Conservation (phyloP, 176 grass and related monocot species). For the Avena sativa region DNA sequence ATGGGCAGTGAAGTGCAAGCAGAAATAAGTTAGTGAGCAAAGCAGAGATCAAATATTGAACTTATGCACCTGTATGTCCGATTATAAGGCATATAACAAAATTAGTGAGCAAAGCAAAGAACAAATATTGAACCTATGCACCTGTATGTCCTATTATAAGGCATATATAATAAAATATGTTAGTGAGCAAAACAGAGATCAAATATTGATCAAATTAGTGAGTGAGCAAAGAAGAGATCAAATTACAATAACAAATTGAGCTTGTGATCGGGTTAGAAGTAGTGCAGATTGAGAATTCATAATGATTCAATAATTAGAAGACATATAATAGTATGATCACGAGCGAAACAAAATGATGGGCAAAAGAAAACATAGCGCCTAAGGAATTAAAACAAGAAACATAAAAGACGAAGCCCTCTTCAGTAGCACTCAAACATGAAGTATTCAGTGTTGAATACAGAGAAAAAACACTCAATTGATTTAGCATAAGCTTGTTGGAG, state of each 20-base stretch:
- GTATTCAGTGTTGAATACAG: neutral
- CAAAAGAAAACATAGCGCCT: neutral
- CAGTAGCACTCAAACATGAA: neutral
- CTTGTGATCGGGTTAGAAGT: neutral
- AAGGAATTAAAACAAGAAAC: neutral
- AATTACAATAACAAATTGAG: neutral
- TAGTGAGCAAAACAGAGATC: constrained; percentile 23
- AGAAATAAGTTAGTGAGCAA: neutral
- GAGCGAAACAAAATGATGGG: neutral
- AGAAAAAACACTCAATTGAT: too few species aligned
- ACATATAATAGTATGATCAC: neutral
- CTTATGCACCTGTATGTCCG: neutral
- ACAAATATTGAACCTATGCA: neutral
- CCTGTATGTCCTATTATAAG: neutral
- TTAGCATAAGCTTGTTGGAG: neutral
- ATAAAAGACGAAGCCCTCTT: neutral
- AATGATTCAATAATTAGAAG: neutral
- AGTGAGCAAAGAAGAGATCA: constrained; percentile 29
- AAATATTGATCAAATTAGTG: neutral
- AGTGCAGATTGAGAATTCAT: constrained; percentile 15
- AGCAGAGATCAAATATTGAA: constrained; percentile 29
- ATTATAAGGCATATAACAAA: neutral
- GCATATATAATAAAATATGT: neutral
- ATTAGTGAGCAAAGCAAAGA: constrained; percentile 26
- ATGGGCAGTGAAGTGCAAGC: constrained; percentile 12